Conservation (phyloP, 2,329 filamentous ascomycete genomes). For the Penicillium expansum region DNA sequence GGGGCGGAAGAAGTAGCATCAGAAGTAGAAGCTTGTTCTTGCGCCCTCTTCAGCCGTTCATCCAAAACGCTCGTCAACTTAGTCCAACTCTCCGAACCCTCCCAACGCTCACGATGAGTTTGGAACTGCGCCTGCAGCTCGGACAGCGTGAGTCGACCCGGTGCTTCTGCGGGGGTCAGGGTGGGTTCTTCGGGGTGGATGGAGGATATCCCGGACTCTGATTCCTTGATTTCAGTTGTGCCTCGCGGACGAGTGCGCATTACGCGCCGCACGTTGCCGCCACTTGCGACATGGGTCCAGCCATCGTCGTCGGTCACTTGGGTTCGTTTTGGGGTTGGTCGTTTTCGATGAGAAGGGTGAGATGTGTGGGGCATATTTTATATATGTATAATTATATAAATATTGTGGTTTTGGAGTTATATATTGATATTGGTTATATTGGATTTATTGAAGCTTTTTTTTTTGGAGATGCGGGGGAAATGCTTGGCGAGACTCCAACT, state of each 20-base stretch:
- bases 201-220: neutral
- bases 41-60: neutral
- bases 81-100: constrained; percentile 29
- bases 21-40: neutral
- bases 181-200: constrained; percentile 3
- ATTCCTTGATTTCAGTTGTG: neutral
- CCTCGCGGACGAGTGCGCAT: constrained; percentile 12
- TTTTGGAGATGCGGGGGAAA: constrained; percentile 10
- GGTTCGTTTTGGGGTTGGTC: constrained; percentile 32
- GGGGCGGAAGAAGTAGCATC: neutral
- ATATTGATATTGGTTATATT: neutral
- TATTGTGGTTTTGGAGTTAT: neutral
- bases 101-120: constrained; percentile 30
- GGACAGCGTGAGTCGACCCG: constrained; percentile 30
- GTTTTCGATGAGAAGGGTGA: constrained; percentile 32
- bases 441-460: constrained; percentile 5
- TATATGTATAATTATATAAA: neutral
- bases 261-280: constrained; percentile 28
- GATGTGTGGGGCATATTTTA: constrained; percentile 36
- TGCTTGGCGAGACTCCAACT: constrained; percentile 1
- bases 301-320: constrained; percentile 41
- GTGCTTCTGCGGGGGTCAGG: constrained; percentile 39
- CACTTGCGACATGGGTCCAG: constrained; percentile 46
- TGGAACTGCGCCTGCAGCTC: constrained; percentile 34
- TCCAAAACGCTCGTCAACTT: constrained; percentile 16